A percentile compares a stretch with the other conserved stretches of the same genome.
Evolutionary conservation across 306 rosid species (phyloP).

Genomic region (Begonia fuchsioides): DNA sequence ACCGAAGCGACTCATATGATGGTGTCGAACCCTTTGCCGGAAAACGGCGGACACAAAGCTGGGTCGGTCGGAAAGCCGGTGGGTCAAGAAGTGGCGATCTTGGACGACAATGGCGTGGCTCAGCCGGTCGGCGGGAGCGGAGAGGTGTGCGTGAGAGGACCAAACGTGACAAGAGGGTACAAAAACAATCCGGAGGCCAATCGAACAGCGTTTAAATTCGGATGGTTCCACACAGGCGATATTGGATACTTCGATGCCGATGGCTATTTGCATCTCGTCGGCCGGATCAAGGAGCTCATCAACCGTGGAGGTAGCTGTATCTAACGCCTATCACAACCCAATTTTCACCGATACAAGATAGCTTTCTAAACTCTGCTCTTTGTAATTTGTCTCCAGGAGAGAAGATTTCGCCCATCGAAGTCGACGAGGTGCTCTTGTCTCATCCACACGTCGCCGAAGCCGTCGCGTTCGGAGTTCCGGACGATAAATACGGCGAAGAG

Average conservation of each 20-base stretch:
- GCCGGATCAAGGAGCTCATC: conserved; percentile 74
- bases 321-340: no score
- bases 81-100: conserved; percentile 50
- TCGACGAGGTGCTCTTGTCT: conserved; percentile 46
- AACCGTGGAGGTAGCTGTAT: conserved; percentile 22
- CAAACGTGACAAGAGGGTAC: conserved; percentile 62
- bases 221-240: conserved; percentile 83
- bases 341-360: no score
- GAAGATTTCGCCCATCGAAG: conserved; percentile 71
- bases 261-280: conserved; percentile 72
- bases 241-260: conserved; percentile 55
- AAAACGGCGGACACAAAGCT: conserved; percentile 49
- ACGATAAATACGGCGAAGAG: conserved; percentile 63
- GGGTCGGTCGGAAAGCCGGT: conserved; percentile 74
- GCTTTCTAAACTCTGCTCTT: no score
- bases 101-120: conserved; percentile 35
- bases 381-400: conserved; percentile 24
- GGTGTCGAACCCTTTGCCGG: conserved; percentile 62
- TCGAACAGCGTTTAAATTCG: conserved; percentile 37
- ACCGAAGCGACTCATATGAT: conserved; percentile 69
- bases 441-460: conserved; percentile 49
- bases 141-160: conserved; percentile 62
- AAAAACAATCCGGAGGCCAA: conserved; percentile 53
- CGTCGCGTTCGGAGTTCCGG: conserved; percentile 56
- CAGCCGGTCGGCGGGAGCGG: conserved; percentile 17